These are phyloP conservation scores for Mycena belliarum DNA, from an alignment of 768 basidiomycete genomes.

Conservation along the genomic window DNA sequence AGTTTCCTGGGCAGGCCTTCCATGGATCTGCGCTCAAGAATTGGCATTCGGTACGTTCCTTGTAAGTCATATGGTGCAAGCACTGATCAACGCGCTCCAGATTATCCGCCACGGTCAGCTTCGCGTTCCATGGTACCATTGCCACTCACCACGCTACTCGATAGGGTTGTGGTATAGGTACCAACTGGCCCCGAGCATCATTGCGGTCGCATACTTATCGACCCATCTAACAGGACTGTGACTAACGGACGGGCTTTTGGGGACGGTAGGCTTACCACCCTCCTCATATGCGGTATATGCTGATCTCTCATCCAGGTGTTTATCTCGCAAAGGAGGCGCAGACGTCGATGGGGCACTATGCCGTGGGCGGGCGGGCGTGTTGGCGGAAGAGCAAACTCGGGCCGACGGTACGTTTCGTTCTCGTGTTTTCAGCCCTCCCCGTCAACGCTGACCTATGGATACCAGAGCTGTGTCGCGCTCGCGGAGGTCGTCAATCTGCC, in stretches of 20 bases:
- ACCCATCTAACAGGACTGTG: too few species aligned
- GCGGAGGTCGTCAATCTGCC: slow-evolving; percentile 70
- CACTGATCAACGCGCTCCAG: too few species aligned
- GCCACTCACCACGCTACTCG: too few species aligned
- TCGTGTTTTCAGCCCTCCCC: too few species aligned
- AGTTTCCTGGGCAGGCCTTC: slow-evolving; percentile 49
- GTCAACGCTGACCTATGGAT: too few species aligned
- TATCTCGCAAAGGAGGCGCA: slow-evolving; percentile 65
- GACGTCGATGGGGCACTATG: slow-evolving; percentile 49
- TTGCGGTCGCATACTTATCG: too few species aligned
- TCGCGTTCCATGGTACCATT: too few species aligned
- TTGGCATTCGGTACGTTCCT: slow-evolving; percentile 71
- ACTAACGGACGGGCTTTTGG: slow-evolving; percentile 65
- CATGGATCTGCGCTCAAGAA: slow-evolving; percentile 67
- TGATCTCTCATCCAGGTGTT: slow-evolving; percentile 46
- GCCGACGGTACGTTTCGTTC: too few species aligned
- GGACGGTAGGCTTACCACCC: slow-evolving; percentile 41
- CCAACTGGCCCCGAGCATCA: too few species aligned
- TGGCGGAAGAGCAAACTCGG: slow-evolving; percentile 56
- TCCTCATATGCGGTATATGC: not conserved
- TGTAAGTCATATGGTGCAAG: too few species aligned
- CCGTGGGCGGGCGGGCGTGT: slow-evolving; percentile 28
- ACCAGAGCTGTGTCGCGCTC: slow-evolving; percentile 59
- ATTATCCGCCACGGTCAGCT: slow-evolving; percentile 73
- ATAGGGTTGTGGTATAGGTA: too few species aligned